Conservation (phyloP, 768 basidiomycete genomes). For the Daedalea quercina region DNA sequence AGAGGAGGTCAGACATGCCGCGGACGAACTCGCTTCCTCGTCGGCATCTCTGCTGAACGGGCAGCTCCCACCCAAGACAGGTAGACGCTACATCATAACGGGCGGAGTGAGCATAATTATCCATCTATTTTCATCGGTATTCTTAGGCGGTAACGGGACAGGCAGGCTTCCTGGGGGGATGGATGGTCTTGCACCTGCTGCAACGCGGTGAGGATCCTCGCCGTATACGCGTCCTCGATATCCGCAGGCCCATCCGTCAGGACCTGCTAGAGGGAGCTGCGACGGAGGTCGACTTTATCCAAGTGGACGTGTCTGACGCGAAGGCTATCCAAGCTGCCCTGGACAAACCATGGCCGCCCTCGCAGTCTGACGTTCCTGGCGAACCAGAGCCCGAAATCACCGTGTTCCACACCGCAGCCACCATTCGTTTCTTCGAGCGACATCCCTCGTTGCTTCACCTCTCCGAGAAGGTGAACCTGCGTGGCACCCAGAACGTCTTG, state of each 20-base stretch:
- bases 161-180: slow-evolving; percentile 74
- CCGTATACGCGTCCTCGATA: slow-evolving; percentile 60
- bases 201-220: slow-evolving; percentile 65
- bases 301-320: slow-evolving; percentile 51
- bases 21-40: slow-evolving; percentile 20
- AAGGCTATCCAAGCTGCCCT: slow-evolving; percentile 55
- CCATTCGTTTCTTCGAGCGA: slow-evolving; percentile 74
- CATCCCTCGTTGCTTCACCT: slow-evolving; percentile 39
- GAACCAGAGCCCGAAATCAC: slow-evolving; percentile 38
- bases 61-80: slow-evolving; percentile 60
- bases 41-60: slow-evolving; percentile 29
- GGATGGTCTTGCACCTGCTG: slow-evolving; percentile 65
- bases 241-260: slow-evolving; percentile 50
- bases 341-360: slow-evolving; percentile 50
- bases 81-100: slow-evolving; percentile 67
- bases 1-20: slow-evolving; percentile 32
- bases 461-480: slow-evolving; percentile 58
- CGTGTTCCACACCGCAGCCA: slow-evolving; percentile 73
- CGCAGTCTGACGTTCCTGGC: slow-evolving; percentile 9
- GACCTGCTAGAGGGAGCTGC: slow-evolving; percentile 50
- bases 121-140: background rate
- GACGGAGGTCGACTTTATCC: slow-evolving; percentile 47
- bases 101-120: slow-evolving; percentile 56
- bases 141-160: slow-evolving; percentile 18
- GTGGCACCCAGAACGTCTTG: slow-evolving; percentile 63